Percentiles rank a stretch among this genome's conserved stretches.
phyloP scores from a whole-genome alignment of 768 basidiomycete species.

The Terana coerulea region DNA sequence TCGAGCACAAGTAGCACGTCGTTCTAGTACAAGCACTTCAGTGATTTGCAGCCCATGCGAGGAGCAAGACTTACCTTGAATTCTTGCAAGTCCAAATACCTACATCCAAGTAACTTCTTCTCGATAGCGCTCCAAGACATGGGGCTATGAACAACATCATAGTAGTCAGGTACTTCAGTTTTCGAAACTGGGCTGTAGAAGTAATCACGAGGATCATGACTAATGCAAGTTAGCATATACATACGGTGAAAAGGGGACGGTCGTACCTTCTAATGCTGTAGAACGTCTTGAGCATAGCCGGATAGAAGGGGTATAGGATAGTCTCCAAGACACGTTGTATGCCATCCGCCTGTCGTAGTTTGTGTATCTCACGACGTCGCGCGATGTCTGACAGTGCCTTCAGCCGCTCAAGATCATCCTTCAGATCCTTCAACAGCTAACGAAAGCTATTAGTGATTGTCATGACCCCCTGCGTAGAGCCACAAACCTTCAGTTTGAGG shows the following conservation, averaged over 20 bases:
- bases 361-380: constrained; percentile 78
- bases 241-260: too few species aligned
- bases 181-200: constrained; percentile 84
- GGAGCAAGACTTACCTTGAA: constrained; percentile 54
- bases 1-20: constrained; percentile 82
- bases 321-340: constrained; percentile 62
- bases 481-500: constrained; percentile 74
- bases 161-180: constrained; percentile 85
- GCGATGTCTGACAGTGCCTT: constrained; percentile 61
- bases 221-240: too few species aligned
- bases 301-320: constrained; percentile 65
- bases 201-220: too few species aligned
- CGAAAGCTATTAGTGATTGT: too few species aligned
- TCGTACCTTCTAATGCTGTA: constrained; percentile 70
- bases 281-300: constrained; percentile 57
- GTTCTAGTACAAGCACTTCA: constrained; percentile 39
- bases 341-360: constrained; percentile 63
- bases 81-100: constrained; percentile 72
- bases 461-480: not conserved
- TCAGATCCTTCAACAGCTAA: constrained; percentile 58
- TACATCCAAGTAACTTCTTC: constrained; percentile 72
- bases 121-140: constrained; percentile 90
- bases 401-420: constrained; percentile 74
- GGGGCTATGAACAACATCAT: constrained; percentile 77
- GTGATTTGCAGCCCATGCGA: not conserved